phyloP scores from a whole-genome alignment of 2,329 filamentous ascomycete species.

The Blastomyces silverae region DNA sequence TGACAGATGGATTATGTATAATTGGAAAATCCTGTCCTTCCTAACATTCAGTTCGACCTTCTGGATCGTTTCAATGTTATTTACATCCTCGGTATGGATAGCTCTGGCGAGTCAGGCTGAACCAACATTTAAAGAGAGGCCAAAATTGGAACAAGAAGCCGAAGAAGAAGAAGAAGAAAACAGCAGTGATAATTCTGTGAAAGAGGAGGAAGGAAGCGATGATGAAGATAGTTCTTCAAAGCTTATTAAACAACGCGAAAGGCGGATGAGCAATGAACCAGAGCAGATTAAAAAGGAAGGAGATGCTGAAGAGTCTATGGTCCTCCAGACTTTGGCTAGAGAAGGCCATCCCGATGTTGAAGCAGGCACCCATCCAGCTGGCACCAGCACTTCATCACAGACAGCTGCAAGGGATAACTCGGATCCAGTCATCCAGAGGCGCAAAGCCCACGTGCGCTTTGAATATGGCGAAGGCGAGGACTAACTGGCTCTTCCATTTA shows the following conservation, averaged over 20 bases:
- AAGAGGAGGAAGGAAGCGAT: slow-evolving; percentile 24
- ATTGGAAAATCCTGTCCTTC: slow-evolving; percentile 65
- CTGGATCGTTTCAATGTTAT: slow-evolving; percentile 67
- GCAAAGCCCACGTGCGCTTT: slow-evolving; percentile 7
- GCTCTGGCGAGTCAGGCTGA: slow-evolving; percentile 39
- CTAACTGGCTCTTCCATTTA: background rate
- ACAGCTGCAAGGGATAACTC: slow-evolving; percentile 7
- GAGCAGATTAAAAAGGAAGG: slow-evolving; percentile 28
- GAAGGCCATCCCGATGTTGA: slow-evolving; percentile 22
- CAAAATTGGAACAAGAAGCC: slow-evolving; percentile 22
- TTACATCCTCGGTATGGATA: slow-evolving; percentile 60
- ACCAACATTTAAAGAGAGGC: slow-evolving; percentile 6
- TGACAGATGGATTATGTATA: slow-evolving; percentile 72
- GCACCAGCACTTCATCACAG: slow-evolving; percentile 12
- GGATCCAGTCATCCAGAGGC: slow-evolving; percentile 13
- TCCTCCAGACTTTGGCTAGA: slow-evolving; percentile 22
- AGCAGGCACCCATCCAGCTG: background rate
- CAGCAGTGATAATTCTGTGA: slow-evolving; percentile 20
- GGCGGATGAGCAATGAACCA: slow-evolving; percentile 19
- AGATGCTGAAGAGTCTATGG: slow-evolving; percentile 24
- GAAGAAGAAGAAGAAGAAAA: slow-evolving; percentile 15
- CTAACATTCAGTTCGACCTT: slow-evolving; percentile 62
- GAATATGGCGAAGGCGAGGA: slow-evolving; percentile 11
- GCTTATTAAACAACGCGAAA: background rate
- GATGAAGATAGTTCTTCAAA: slow-evolving; percentile 13